phyloP scores from a whole-genome alignment of 495 filamentous ascomycete species.

The Durotheca rogersii region DNA sequence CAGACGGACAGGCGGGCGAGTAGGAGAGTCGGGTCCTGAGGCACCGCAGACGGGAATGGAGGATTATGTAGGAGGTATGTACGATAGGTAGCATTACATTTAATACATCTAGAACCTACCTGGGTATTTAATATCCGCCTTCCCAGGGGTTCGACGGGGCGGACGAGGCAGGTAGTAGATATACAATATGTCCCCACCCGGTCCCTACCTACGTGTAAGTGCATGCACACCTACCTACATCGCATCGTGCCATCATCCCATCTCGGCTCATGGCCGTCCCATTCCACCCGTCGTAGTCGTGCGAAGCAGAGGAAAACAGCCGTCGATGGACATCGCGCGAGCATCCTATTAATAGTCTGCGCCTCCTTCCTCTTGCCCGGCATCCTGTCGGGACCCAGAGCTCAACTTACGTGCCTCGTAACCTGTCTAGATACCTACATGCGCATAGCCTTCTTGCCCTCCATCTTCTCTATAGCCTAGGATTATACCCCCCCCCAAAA shows the following conservation, averaged over 20 bases:
- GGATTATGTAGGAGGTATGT: too few relatives aligned
- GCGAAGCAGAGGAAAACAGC: slow-evolving; percentile 11
- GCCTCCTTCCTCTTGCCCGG: neutral
- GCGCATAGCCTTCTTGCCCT: neutral
- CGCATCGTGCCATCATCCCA: slow-evolving; percentile 35
- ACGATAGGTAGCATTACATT: too few relatives aligned
- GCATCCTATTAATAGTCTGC: neutral
- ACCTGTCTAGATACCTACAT: neutral
- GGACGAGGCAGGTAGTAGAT: neutral
- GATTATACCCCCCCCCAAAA: too few relatives aligned
- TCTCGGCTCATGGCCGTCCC: slow-evolving; percentile 34
- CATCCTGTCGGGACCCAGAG: neutral
- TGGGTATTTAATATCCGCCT: neutral
- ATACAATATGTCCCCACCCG: too few relatives aligned
- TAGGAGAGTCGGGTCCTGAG: too few relatives aligned
- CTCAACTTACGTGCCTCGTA: neutral
- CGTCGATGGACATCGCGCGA: neutral
- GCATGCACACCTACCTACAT: too few relatives aligned
- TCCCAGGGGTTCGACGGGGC: too few relatives aligned
- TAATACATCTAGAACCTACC: too few relatives aligned
- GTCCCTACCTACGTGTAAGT: slow-evolving; percentile 2
- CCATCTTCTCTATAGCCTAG: neutral
- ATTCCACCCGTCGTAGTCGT: slow-evolving; percentile 9
- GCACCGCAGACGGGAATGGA: too few relatives aligned
- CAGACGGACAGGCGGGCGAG: too few relatives aligned